Base-by-base conservation (phyloP, 495 filamentous ascomycete species). In the Neurospora africana region DNA sequence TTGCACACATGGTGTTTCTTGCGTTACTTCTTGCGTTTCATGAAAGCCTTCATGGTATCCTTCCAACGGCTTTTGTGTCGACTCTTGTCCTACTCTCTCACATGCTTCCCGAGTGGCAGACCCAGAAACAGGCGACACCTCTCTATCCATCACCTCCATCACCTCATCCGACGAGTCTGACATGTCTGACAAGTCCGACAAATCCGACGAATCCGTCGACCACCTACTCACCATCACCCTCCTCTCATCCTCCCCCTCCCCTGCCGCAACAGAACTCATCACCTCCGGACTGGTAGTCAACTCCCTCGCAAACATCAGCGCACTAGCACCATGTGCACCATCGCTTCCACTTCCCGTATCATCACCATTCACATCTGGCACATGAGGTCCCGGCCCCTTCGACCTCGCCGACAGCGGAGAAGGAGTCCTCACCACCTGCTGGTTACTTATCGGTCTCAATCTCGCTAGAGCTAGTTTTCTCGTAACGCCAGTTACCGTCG, bases 381-480 rank as follows among this genome's bases (percentile, higher is more conserved):
- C 27, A 61, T 61, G 53, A 0, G 53, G 53, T 9, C 53, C 53
- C 5, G 53, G 53, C 27, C 53, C 27, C 0, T 27, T 61, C 15
- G 33, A 33, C 53, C 13, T 61, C 3, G 5, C 53, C 1, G 53
- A 61, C 23, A 61, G 0, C 0, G 53, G 53, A 1, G 23, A 30
- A 17, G 53, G 53, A 19, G 53, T 61, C 3, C 53, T 17, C 5
- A 30, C 8, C 2, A 3, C 13, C 2, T 61, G 53, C 15, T 61
- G 23, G 2, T 13, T 61, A 15, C 7, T 61, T 7, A 17, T 0
- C 1, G 53, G 53, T 9, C 53, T 33, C 27, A 61, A 15, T 5
- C 0, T 27, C 1, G 21, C 11, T 0, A 11, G 47, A 1, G 21
- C 11, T 0, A 11, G 47, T 0, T 23, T 27, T 0, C n/a, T 0